Evolutionary conservation across 352 stramenopile species (phyloP).

Genomic region (Phytophthora chlamydospora): DNA sequence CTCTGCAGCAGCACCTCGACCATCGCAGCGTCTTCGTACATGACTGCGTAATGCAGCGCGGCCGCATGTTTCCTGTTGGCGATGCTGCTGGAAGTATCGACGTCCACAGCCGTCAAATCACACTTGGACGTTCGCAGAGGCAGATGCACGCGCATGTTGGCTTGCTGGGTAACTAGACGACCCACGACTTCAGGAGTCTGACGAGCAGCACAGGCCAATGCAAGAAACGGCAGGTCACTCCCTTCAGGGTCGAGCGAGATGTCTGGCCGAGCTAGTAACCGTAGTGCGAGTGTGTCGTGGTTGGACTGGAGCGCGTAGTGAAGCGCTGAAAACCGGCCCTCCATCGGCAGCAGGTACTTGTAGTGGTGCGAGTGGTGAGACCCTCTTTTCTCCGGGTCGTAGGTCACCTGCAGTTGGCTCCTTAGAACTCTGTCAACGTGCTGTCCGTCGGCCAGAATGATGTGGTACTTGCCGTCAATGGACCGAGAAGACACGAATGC

Average conservation of each 20-base stretch:
- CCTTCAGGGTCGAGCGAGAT: conserved; percentile 52
- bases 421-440: conserved; percentile 50
- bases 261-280: conserved; percentile 36
- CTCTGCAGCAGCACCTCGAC: conserved; percentile 41
- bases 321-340: conserved; percentile 57
- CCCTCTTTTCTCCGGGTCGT: conserved; percentile 2
- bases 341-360: conserved; percentile 59
- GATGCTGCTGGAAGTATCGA: conserved; percentile 25
- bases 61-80: conserved; percentile 51
- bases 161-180: conserved; percentile 50
- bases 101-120: conserved; percentile 21
- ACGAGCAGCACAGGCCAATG: conserved; percentile 57
- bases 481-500: conserved; percentile 56
- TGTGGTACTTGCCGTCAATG: conserved; percentile 54
- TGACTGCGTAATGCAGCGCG: conserved; percentile 69
- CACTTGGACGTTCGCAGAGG: conserved; percentile 44
- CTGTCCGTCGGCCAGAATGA: conserved; percentile 54
- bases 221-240: conserved; percentile 61
- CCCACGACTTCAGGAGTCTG: conserved; percentile 50
- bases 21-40: conserved; percentile 59
- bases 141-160: conserved; percentile 67
- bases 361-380: conserved; percentile 12
- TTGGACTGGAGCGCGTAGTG: conserved; percentile 69
- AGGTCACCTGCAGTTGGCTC: conserved; percentile 37
- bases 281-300: conserved; percentile 39